phyloP scores from a whole-genome alignment of 1,139 yeast species.

The Eremothecium sinecaudum region DNA sequence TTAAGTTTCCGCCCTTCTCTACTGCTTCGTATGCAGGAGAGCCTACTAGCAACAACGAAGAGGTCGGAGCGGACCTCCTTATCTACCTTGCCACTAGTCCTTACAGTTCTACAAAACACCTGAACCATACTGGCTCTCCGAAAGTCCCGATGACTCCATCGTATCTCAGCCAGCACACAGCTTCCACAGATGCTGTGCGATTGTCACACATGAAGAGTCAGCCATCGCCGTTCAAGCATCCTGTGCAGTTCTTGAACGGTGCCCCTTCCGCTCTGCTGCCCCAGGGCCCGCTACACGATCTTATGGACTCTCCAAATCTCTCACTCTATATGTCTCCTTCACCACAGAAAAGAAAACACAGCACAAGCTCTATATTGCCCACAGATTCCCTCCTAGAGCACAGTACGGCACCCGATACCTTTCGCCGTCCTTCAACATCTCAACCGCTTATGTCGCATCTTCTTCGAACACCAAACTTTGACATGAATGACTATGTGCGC shows the following conservation, averaged over 20 bases:
- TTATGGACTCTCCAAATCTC: slow-evolving; percentile 24
- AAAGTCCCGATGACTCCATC: slow-evolving; percentile 24
- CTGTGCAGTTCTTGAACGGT: slow-evolving; percentile 8
- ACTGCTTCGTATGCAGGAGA: not conserved
- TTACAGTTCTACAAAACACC: slow-evolving; percentile 16
- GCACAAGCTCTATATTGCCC: slow-evolving; percentile 4
- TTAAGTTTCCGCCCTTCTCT: too few relatives aligned
- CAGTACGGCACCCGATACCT: not conserved
- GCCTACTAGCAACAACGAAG: slow-evolving; percentile 8
- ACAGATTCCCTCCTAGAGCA: slow-evolving; percentile 3
- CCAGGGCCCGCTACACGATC: slow-evolving; percentile 5
- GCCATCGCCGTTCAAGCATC: slow-evolving; percentile 27
- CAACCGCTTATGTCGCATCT: slow-evolving; percentile 15
- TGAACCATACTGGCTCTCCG: slow-evolving; percentile 1
- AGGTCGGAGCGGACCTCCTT: slow-evolving; percentile 30
- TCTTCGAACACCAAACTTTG: slow-evolving; percentile 29
- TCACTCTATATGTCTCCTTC: slow-evolving; percentile 23
- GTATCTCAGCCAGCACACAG: slow-evolving; percentile 10
- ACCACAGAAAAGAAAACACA: slow-evolving; percentile 16
- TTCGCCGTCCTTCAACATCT: slow-evolving; percentile 2
- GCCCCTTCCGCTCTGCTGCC: slow-evolving; percentile 16
- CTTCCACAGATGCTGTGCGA: slow-evolving; percentile 19
- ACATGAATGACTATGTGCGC: slow-evolving; percentile 31
- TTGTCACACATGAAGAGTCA: slow-evolving; percentile 26
- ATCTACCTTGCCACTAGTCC: slow-evolving; percentile 32